Evolutionary conservation across 148 eudicot species (phyloP), one percentile per base, ranked within the genome.

Genomic region (Vaccinium darrowii): DNA sequence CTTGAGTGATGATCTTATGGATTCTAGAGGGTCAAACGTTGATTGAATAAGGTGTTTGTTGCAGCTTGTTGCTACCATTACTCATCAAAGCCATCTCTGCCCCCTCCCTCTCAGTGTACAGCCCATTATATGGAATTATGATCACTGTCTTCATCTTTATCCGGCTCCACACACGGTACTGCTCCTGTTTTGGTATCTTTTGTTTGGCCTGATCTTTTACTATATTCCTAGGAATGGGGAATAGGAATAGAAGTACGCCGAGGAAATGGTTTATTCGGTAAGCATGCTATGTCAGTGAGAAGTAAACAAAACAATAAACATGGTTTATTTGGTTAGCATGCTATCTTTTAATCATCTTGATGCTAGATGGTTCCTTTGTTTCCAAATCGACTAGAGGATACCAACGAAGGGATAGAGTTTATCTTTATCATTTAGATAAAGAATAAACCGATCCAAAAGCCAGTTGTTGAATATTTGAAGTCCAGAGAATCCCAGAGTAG

Each of bases 61-160:
- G 90, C 99, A 96, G 99, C 92, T 96, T 87, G 98, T 96, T 92
- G 97, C 99, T 81, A 96, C 99, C 78, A 90, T 96, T 84, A 93
- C 92, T 80, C 99, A 96, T 91, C 99, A 96, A 89, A 91, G 94
- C 83, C 99, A 96, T 92, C 92, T 96, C 21, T 96, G 99, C 80
- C 99, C 99, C 33, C 97, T 94, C 56, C 98, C 99, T 60, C 88
- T 96, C 80, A 92, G 89, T 73, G 88, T 92, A 58, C 98, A 96
- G 83, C 99, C 98, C 25, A 88, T 96, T 76, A 93, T 93, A 87
- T 96, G 98, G 99, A 96, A 94, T 88, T 94, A 90, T 47, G 98
- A 94, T 87, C 99, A 96, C 78, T 93, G 95, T 83, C 97, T 96
- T 76, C 96, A 93, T 85, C 91, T 96, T 84, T 96, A 93, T 85